phyloP scores from a whole-genome alignment of 306 rosid species.

The Vigna mungo region DNA sequence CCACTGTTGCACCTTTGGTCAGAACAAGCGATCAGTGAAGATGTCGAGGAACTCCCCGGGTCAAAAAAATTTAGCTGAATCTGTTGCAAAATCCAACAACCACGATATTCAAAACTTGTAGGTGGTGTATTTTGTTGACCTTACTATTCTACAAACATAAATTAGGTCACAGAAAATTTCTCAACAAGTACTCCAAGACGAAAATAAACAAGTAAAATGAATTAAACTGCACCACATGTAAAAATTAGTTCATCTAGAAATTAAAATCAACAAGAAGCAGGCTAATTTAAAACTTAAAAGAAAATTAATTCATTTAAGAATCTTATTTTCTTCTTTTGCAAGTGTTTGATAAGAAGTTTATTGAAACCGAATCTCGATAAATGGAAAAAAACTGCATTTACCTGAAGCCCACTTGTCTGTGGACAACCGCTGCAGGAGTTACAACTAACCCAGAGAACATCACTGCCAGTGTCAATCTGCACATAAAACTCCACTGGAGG shows the following conservation, averaged over 20 bases:
- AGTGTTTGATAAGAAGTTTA: background rate
- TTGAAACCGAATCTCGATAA: background rate
- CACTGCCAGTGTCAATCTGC: conserved; percentile 99
- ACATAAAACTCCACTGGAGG: conserved; percentile 88
- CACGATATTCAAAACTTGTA: conserved; percentile 18
- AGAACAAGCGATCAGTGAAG: conserved; percentile 74
- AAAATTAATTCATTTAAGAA: background rate
- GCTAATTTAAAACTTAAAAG: background rate
- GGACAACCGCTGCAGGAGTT: conserved; percentile 94
- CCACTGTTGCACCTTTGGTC: conserved; percentile 78
- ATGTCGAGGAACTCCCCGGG: conserved; percentile 74
- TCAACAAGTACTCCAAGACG: background rate
- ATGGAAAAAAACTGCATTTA: conserved; percentile 47
- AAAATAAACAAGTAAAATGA: background rate
- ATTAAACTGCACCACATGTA: background rate
- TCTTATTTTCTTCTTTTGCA: background rate
- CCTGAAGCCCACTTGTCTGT: conserved; percentile 81
- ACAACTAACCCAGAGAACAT: conserved; percentile 94
- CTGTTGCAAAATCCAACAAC: conserved; percentile 56
- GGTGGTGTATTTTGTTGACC: conserved; percentile 13
- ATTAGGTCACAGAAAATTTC: background rate
- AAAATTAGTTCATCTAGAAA: background rate
- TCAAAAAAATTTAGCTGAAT: conserved; percentile 76
- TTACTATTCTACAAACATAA: conserved; percentile 24
- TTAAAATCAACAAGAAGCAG: background rate